A percentile compares a stretch with the other conserved stretches of the same genome.
phyloP scores from a whole-genome alignment of 78 protist genomes.

The Dictyostelium capitatum region DNA sequence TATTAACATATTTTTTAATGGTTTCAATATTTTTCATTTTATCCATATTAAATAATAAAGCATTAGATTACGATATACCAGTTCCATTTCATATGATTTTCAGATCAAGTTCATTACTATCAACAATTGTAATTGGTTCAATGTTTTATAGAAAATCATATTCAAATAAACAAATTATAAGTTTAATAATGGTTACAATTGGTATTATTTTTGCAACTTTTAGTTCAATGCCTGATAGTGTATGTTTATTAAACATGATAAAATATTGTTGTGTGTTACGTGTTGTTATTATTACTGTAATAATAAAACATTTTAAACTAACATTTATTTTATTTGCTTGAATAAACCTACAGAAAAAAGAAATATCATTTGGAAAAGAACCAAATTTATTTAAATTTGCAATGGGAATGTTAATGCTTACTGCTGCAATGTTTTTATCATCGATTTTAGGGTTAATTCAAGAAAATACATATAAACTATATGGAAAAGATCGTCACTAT shows the following conservation, averaged over 20 bases:
- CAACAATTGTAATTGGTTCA: slow-evolving; percentile 63
- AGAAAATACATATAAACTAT: slow-evolving; percentile 43
- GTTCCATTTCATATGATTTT: slow-evolving; percentile 85
- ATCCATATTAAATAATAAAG: slow-evolving; percentile 66
- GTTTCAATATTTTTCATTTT: slow-evolving; percentile 60
- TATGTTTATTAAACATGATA: not conserved
- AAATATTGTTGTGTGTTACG: too few species aligned
- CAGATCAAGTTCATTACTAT: slow-evolving; percentile 71
- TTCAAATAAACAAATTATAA: slow-evolving; percentile 30
- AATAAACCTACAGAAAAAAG: slow-evolving; percentile 28
- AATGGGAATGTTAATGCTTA: slow-evolving; percentile 75
- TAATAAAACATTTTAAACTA: too few species aligned
- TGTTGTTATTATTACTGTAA: too few species aligned
- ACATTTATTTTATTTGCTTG: not conserved
- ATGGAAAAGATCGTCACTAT: slow-evolving; percentile 72
- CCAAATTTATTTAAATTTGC: slow-evolving; percentile 5
- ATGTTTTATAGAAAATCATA: slow-evolving; percentile 25
- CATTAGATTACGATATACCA: slow-evolving; percentile 61
- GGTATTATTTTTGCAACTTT: slow-evolving; percentile 73
- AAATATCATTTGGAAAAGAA: slow-evolving; percentile 12
- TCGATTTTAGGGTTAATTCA: slow-evolving; percentile 75
- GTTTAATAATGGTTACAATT: slow-evolving; percentile 61
- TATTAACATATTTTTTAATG: slow-evolving; percentile 63
- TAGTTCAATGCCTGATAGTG: slow-evolving; percentile 60
- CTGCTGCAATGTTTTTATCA: slow-evolving; percentile 69